Base-by-base conservation (phyloP, 148 eudicot genomes). In the Polygonum maritimum region DNA sequence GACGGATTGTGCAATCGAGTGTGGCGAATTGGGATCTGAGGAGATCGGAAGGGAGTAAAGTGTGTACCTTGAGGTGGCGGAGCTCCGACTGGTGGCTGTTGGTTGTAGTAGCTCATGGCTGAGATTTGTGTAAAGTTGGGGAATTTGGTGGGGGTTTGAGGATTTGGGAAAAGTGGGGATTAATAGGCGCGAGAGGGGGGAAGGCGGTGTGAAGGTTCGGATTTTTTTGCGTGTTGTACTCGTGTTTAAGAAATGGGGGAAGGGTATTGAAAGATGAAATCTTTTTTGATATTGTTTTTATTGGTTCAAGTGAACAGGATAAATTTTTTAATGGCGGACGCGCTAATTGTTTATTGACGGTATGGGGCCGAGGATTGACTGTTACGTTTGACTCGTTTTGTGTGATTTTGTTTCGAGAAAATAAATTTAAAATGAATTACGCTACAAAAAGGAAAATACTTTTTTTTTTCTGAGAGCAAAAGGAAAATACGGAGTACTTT, bases 31-130 rank as follows among this genome's bases (percentile, higher is more conserved):
- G 22, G 73, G 5, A 38, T 63, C 19, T 15, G 14, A 44, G 4
- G 9, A 26, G 31, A 26, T 26, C 1, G 0, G 31, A 26, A 26
- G 31, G 31, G 31, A 26, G 31, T 26, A 26, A 26, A 26, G 31
- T 26, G 31, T 26, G 31, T 13, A 86, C 98, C 96, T 91, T 93
- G 96, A 16, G 90, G 88, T 7, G 98, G 98, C 9, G 98, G 98
- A 2, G 80, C 91, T 22, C 97, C 97, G 49, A 90, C 90, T 4
- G 97, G 94, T 9, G 97, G 91, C 57, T 90, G 97, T 41, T 85
- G 91, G 76, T 83, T 87, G 89, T 93, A 93, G 74, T 88, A 91
- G 84, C 91, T 90, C 97, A 92, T 92, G 57, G 21, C 55, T 9
- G 54, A 9, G 54, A 14, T 72, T 72, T 6, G 31, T 41, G 12